Evolutionary conservation across 108 stramenopile genomes (phyloP).

Genomic region (Cyclotella sp.): DNA sequence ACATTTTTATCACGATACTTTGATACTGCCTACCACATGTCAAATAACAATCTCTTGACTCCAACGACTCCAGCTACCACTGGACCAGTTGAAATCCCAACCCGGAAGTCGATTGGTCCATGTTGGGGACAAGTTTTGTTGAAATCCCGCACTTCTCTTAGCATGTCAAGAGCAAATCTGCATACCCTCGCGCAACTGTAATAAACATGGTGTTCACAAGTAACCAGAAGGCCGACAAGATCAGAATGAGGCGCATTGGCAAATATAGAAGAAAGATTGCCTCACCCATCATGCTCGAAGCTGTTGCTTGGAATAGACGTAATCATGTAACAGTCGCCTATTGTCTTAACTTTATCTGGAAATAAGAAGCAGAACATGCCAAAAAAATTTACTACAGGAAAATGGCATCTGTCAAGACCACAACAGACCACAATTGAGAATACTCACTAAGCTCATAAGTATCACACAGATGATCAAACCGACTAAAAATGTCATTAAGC

Average conservation of each 20-base stretch:
- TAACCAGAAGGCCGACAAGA: background rate
- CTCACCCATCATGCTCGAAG: slow-evolving; percentile 46
- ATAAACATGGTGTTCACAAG: background rate
- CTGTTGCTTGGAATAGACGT: slow-evolving; percentile 48
- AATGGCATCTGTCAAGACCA: background rate
- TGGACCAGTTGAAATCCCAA: slow-evolving; percentile 53
- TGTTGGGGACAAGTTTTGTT: slow-evolving; percentile 34
- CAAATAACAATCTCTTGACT: slow-evolving; percentile 57
- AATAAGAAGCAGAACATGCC: background rate
- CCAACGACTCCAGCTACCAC: slow-evolving; percentile 67
- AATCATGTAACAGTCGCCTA: slow-evolving; percentile 59
- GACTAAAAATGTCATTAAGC: slow-evolving; percentile 58
- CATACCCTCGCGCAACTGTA: slow-evolving; percentile 47
- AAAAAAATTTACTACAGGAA: background rate
- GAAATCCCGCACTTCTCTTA: slow-evolving; percentile 42
- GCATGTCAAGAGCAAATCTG: slow-evolving; percentile 59
- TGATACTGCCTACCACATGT: slow-evolving; percentile 53
- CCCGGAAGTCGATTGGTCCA: slow-evolving; percentile 41
- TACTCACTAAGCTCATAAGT: slow-evolving; percentile 55
- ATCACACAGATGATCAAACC: slow-evolving; percentile 56
- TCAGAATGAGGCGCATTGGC: background rate
- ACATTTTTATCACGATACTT: background rate
- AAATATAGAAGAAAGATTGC: background rate
- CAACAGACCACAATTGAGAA: background rate
- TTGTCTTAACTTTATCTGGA: slow-evolving; percentile 18